Evolutionary conservation across 148 eudicot genomes (phyloP).

Genomic region (Silene conica): DNA sequence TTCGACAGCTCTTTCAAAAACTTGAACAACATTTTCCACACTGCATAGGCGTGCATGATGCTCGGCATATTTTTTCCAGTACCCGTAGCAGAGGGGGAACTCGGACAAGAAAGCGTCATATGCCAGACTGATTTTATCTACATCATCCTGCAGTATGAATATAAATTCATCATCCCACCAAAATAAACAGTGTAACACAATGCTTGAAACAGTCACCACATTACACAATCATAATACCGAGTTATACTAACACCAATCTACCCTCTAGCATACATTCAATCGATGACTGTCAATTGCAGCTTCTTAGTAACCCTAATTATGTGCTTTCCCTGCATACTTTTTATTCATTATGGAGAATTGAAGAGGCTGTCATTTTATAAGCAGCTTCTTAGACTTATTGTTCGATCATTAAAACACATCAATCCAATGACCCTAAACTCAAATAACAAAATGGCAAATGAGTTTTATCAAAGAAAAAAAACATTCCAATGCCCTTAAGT

Average conservation of each 20-base stretch:
- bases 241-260: too few relatives aligned
- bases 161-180: not conserved
- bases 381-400: not conserved
- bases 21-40: constrained; percentile 48
- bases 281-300: too few relatives aligned
- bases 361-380: too few relatives aligned
- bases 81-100: constrained; percentile 80
- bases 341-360: not conserved
- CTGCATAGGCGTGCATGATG: constrained; percentile 58
- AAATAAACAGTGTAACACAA: not conserved
- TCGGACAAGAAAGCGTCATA: constrained; percentile 72
- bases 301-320: not conserved
- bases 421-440: too few relatives aligned
- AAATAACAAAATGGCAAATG: too few relatives aligned
- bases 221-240: too few relatives aligned
- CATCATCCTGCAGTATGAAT: constrained; percentile 56
- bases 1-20: constrained; percentile 60
- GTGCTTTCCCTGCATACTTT: not conserved
- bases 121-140: constrained; percentile 48
- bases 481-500: not conserved
- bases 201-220: too few relatives aligned
- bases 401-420: too few relatives aligned
- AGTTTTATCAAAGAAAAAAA: too few relatives aligned
- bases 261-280: too few relatives aligned
- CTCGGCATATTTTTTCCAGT: constrained; percentile 78